Evolutionary conservation across 768 basidiomycete species (phyloP), one percentile per base, ranked within the genome.

Genomic region (Grammothele lineata): DNA sequence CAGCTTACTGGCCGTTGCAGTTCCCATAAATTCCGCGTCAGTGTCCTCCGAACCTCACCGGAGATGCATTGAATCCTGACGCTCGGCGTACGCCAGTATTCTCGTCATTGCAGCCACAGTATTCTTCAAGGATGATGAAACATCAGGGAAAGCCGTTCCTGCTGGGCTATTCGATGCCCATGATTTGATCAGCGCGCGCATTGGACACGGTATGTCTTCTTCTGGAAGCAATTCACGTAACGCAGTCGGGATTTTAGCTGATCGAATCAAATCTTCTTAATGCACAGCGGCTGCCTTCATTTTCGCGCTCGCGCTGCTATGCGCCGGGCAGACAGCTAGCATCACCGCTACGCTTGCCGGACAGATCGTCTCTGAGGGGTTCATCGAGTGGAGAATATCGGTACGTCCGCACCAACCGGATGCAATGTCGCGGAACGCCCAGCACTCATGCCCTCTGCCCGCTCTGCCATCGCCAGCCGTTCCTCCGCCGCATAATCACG

Each of bases 261-360:
- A 26, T 41, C 22, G 11, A 22, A 23, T 53, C 46, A 43, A 37
- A 30, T 22, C 5, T 23, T 43, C n/a, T n/a, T n/a, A n/a, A n/a
- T 5, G 14, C 52, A n/a, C 57, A 89, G 90, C 77, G 34, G 85
- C 90, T 11, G 92, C 85, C 0, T 76, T 83, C 21, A 67, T 95
- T 32, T 97, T 96, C 58, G 93, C 93, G 1, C 60, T 97, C 38
- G 90, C 88, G 4, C 69, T 97, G n/a, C 76, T 97, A 9, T 80
- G 83, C 40, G 73, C 91, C 2, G 93, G 93, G 3, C 92, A 95
- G 72, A 88, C 87, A 48, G 87, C 94, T 0, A 87, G 85, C 19
- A 77, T 97, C 42, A 87, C 94, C 2, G 92, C 89, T 10, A 95
- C 92, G 0, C 75, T 95, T 7, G 85, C 90, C 0, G 92, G 92